Percentiles rank a stretch among this genome's conserved stretches.
Evolutionary conservation across 495 filamentous ascomycete species (phyloP).

Genomic region (Evernia prunastri): DNA sequence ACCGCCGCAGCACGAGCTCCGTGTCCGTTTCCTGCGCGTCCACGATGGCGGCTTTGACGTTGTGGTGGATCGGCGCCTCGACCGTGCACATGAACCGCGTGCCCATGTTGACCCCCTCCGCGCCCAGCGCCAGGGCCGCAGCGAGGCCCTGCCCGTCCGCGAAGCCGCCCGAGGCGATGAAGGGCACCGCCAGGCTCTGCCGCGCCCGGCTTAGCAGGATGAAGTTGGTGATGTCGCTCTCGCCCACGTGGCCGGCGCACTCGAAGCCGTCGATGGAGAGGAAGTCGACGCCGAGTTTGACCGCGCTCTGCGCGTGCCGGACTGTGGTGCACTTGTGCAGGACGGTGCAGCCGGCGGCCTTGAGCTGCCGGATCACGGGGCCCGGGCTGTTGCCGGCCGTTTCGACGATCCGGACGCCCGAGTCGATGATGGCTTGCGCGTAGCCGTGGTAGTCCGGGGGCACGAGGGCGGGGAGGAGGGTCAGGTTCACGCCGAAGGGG

Average conservation of each 20-base stretch:
- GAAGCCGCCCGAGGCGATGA: slow-evolving; percentile 93
- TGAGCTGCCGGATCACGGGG: slow-evolving; percentile 82
- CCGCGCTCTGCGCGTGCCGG: slow-evolving; percentile 81
- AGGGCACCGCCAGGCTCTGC: slow-evolving; percentile 78
- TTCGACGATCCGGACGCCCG: slow-evolving; percentile 91
- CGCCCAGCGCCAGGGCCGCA: slow-evolving; percentile 83
- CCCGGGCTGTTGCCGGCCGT: slow-evolving; percentile 94
- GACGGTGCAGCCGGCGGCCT: slow-evolving; percentile 68
- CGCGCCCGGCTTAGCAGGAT: slow-evolving; percentile 82
- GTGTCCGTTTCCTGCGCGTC: slow-evolving; percentile 86
- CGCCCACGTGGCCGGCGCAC: slow-evolving; percentile 93
- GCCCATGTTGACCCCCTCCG: slow-evolving; percentile 93
- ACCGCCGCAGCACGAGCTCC: slow-evolving; percentile 76
- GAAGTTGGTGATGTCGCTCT: slow-evolving; percentile 96
- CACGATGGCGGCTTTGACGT: slow-evolving; percentile 90
- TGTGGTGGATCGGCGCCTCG: slow-evolving; percentile 70
- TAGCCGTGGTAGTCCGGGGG: slow-evolving; percentile 91
- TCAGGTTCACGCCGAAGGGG: slow-evolving; percentile 95
- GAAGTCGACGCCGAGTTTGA: slow-evolving; percentile 95
- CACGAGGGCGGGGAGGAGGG: slow-evolving; percentile 80
- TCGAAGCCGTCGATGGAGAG: slow-evolving; percentile 96
- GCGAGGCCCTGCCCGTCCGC: slow-evolving; percentile 92
- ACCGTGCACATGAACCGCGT: slow-evolving; percentile 76
- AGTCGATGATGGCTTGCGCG: slow-evolving; percentile 86
- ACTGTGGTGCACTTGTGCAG: slow-evolving; percentile 98